Evolutionary conservation across 768 basidiomycete genomes (phyloP), one percentile per base, ranked within the genome.

Genomic region (Favolaschia claudopus): DNA sequence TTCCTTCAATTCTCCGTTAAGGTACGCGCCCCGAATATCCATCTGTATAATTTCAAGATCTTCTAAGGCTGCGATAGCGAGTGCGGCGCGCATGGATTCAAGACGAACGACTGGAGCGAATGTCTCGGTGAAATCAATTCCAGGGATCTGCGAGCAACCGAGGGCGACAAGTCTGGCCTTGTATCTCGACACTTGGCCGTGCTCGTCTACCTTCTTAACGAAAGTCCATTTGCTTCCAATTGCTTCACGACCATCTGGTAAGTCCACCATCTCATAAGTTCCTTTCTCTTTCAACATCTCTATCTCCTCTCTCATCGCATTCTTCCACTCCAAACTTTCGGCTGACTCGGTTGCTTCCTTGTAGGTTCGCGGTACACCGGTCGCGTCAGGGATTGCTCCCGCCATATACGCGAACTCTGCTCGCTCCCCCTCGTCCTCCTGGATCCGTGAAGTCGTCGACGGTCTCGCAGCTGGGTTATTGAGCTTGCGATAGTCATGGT

Each of bases 201-300:
- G 28, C 45, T 53, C 58, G 19, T 60, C 45, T 22, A 20, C 7
- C 22, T 60, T 60, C 38, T 53, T 52, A 2, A 52, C 36, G 37
- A 38, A 59, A 1, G 51, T 47, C 58, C 58, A 59, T 19, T 33
- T 38, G 37, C 53, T 27, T 10, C 46, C 53, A 14, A 55, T 50
- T 5, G 59, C 46, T 27, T 54, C 14, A 9, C 59, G 45, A 25
- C 24, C 53, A n/a, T 5, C 13, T 4, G 59, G 59, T 12, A 60
- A 38, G 4, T 55, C 53, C 28, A 44, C 53, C 15, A 60, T 31
- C 27, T 49, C 20, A 40, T 55, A 60, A n/a, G 51, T 53, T 22
- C 59, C 59, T 17, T 43, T 55, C 40, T 60, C 53, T n/a, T 55
- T 55, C 34, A 55, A 15, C 59, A 55, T 55, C 25, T 55, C 59